phyloP scores from a whole-genome alignment of 2,329 filamentous ascomycete genomes.

The Aspergillus pseudoterreus region DNA sequence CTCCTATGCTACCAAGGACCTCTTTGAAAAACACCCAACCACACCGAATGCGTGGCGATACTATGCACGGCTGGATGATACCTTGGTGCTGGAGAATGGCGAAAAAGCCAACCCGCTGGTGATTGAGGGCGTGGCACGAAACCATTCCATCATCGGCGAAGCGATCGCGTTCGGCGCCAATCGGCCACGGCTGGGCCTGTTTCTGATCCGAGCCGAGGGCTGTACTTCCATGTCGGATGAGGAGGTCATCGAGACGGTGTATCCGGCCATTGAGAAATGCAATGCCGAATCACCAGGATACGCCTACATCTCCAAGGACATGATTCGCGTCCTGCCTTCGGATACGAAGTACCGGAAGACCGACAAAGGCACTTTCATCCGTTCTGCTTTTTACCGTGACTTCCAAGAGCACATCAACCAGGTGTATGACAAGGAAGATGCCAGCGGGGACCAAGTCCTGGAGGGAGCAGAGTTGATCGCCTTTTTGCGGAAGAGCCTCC shows the following conservation, averaged over 20 bases:
- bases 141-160: slow-evolving; percentile 52
- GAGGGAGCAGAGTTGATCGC: slow-evolving; percentile 11
- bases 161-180: slow-evolving; percentile 57
- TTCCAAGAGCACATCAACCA: slow-evolving; percentile 16
- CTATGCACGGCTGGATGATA: slow-evolving; percentile 45
- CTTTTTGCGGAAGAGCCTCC: slow-evolving; percentile 30
- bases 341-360: slow-evolving; percentile 17
- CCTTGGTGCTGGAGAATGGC: slow-evolving; percentile 47
- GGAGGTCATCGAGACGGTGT: slow-evolving; percentile 48
- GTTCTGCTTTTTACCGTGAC: slow-evolving; percentile 20
- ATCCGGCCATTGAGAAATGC: slow-evolving; percentile 48
- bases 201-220: slow-evolving; percentile 50
- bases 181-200: slow-evolving; percentile 50
- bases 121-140: slow-evolving; percentile 53
- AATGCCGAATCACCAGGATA: slow-evolving; percentile 47
- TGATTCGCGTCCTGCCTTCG: slow-evolving; percentile 18
- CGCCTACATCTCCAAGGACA: slow-evolving; percentile 21
- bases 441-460: slow-evolving; percentile 9
- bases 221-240: slow-evolving; percentile 39
- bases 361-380: slow-evolving; percentile 23
- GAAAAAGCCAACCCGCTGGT: slow-evolving; percentile 49
- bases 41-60: slow-evolving; percentile 47
- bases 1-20: slow-evolving; percentile 48
- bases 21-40: slow-evolving; percentile 44
- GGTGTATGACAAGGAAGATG: slow-evolving; percentile 14